phyloP scores from a whole-genome alignment of 176 grass and related monocot genomes.

The Dendrocalamus sinicus region DNA sequence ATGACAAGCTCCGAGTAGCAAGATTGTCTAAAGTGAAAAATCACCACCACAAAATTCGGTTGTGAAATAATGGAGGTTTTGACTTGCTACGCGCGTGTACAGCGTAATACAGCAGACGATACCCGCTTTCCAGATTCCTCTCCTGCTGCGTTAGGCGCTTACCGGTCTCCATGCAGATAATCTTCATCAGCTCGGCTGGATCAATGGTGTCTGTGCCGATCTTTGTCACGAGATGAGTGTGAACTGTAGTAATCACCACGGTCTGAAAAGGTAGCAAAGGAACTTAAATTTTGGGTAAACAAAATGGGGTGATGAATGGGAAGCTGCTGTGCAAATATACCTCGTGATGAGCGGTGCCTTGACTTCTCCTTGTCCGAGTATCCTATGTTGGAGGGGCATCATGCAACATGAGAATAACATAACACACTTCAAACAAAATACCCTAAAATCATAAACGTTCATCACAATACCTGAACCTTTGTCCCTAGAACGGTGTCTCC shows the following conservation, averaged over 20 bases:
- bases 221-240: slow-evolving; percentile 68
- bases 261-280: slow-evolving; percentile 46
- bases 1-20: neutral
- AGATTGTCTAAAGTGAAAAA: neutral
- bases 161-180: neutral
- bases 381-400: slow-evolving; percentile 49
- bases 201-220: slow-evolving; percentile 62
- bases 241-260: slow-evolving; percentile 56
- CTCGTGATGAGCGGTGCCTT: slow-evolving; percentile 68
- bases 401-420: slow-evolving; percentile 9
- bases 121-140: neutral
- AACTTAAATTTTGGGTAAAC: neutral
- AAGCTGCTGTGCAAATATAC: slow-evolving; percentile 42
- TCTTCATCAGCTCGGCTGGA: neutral
- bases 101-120: neutral
- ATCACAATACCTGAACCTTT: slow-evolving; percentile 70
- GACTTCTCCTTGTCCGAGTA: slow-evolving; percentile 67
- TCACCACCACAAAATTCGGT: neutral
- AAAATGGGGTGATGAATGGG: neutral
- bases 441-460: slow-evolving; percentile 18
- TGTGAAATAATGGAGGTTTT: neutral
- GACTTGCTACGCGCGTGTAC: neutral
- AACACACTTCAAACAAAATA: neutral
- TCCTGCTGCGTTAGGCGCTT: neutral
- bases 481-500: slow-evolving; percentile 64